Conservation (phyloP, 2,329 filamentous ascomycete genomes). For the Pseudogymnoascus sp. region DNA sequence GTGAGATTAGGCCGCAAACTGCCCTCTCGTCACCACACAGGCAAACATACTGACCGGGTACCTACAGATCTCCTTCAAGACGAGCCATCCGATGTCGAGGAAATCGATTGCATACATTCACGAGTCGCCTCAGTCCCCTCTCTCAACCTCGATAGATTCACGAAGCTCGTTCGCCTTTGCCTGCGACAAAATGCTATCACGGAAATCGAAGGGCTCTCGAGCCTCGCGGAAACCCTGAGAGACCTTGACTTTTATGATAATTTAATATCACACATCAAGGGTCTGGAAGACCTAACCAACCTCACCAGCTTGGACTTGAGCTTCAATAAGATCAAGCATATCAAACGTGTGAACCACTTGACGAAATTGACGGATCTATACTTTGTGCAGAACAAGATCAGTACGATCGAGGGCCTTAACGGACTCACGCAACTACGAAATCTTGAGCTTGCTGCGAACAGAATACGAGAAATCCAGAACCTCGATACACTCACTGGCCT, state of each 20-base stretch:
- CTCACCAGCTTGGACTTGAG: constrained; percentile 79
- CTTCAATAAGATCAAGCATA: constrained; percentile 99
- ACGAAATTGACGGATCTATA: constrained; percentile 73
- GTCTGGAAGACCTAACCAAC: constrained; percentile 67
- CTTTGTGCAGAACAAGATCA: constrained; percentile 92
- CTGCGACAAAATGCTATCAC: constrained; percentile 88
- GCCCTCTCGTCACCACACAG: background rate
- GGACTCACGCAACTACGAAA: constrained; percentile 66
- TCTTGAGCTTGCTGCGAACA: constrained; percentile 85
- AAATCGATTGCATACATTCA: constrained; percentile 85
- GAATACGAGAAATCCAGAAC: constrained; percentile 81
- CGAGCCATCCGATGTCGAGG: constrained; percentile 54
- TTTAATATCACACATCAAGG: constrained; percentile 76
- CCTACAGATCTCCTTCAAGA: constrained; percentile 49
- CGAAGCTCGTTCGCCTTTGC: constrained; percentile 66
- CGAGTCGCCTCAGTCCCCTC: constrained; percentile 70
- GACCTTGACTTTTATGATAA: constrained; percentile 98
- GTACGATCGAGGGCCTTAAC: constrained; percentile 74
- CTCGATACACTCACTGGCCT: constrained; percentile 67
- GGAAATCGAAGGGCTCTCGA: constrained; percentile 64
- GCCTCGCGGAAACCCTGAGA: constrained; percentile 56
- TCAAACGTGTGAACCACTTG: constrained; percentile 77
- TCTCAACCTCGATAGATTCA: constrained; percentile 77
- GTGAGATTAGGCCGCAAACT: background rate
- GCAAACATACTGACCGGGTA: constrained; percentile 15